phyloP scores from a whole-genome alignment of 2,329 filamentous ascomycete species.

The Leptographium procerum region DNA sequence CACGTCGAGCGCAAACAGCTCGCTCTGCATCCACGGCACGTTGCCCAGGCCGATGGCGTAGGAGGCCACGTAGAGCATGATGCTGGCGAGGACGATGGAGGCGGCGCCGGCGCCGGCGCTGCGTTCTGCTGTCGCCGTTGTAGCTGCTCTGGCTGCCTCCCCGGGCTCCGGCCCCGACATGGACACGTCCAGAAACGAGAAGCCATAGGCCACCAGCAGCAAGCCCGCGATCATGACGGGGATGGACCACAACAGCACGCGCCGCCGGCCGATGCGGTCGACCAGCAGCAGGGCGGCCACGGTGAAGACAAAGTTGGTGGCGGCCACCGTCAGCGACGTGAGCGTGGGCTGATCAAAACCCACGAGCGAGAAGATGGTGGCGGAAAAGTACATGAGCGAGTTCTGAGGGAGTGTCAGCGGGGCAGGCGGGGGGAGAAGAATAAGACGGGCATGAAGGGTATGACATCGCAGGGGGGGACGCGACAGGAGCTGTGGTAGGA shows the following conservation, averaged over 20 bases:
- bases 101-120: conserved; percentile 19
- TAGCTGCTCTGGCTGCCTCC: background rate
- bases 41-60: conserved; percentile 85
- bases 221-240: conserved; percentile 74
- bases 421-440: background rate
- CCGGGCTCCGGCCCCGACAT: background rate
- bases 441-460: too few species aligned
- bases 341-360: conserved; percentile 70
- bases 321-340: conserved; percentile 64
- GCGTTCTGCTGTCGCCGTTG: background rate
- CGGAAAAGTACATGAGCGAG: conserved; percentile 85
- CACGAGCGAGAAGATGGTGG: conserved; percentile 67
- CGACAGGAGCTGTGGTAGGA: too few species aligned
- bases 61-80: conserved; percentile 73
- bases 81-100: conserved; percentile 55
- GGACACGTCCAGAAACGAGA: conserved; percentile 48
- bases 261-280: conserved; percentile 66
- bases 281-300: conserved; percentile 65
- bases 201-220: conserved; percentile 58
- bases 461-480: too few species aligned
- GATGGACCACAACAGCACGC: conserved; percentile 71
- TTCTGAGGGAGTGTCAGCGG: conserved; percentile 38
- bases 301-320: conserved; percentile 75
- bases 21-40: conserved; percentile 92
- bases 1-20: conserved; percentile 72